These are phyloP conservation scores for Neospermospora avenae DNA, from an alignment of 2,329 filamentous ascomycete species.

Conservation along the genomic window DNA sequence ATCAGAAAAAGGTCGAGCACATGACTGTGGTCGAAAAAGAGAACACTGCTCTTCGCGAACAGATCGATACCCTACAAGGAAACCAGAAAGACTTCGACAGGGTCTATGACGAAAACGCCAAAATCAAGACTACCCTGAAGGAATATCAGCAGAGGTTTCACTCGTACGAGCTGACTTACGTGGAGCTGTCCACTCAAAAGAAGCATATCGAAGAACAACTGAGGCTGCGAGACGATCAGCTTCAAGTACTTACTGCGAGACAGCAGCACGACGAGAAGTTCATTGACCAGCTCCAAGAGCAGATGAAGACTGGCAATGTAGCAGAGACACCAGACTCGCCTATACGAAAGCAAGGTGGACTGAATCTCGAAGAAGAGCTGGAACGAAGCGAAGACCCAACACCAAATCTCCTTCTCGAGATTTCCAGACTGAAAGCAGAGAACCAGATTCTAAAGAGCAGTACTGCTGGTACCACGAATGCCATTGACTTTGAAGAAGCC, in stretches of 20 bases:
- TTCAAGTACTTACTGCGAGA: slow-evolving; percentile 37
- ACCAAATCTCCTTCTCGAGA: slow-evolving; percentile 47
- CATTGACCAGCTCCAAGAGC: slow-evolving; percentile 55
- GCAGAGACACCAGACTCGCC: slow-evolving; percentile 22
- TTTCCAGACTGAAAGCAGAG: slow-evolving; percentile 59
- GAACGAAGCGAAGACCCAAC: slow-evolving; percentile 38
- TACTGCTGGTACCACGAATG: slow-evolving; percentile 51
- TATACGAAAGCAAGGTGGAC: slow-evolving; percentile 18
- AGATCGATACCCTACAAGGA: slow-evolving; percentile 51
- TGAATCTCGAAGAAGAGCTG: slow-evolving; percentile 59
- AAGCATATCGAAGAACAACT: slow-evolving; percentile 46
- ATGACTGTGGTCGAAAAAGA: slow-evolving; percentile 54
- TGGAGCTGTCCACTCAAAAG: slow-evolving; percentile 41
- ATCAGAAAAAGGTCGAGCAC: slow-evolving; percentile 59
- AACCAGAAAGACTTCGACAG: slow-evolving; percentile 39
- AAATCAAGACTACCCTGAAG: slow-evolving; percentile 36
- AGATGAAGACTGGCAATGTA: slow-evolving; percentile 31
- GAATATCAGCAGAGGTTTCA: slow-evolving; percentile 39
- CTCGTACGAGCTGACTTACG: slow-evolving; percentile 34
- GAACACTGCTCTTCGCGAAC: slow-evolving; percentile 52
- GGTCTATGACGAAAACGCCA: slow-evolving; percentile 30
- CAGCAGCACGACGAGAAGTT: slow-evolving; percentile 44
- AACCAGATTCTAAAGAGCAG: slow-evolving; percentile 56
- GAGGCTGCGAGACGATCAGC: slow-evolving; percentile 22
- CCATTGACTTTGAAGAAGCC: slow-evolving; percentile 53